Evolutionary conservation across 2,329 filamentous ascomycete genomes (phyloP).

Genomic region (Xylariaceae sp.): DNA sequence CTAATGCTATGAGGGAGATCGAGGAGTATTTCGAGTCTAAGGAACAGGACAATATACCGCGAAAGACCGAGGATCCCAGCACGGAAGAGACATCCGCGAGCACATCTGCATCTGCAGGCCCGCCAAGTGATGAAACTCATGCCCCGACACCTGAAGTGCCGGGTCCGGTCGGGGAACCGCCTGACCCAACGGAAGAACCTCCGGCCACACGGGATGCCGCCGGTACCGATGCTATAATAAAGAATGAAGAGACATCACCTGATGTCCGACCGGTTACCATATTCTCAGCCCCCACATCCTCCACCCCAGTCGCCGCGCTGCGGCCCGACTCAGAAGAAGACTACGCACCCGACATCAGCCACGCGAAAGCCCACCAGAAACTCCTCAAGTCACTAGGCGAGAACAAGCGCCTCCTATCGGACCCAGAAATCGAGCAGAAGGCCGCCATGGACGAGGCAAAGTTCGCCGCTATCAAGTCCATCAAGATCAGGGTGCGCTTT

Average conservation of each 20-base stretch:
- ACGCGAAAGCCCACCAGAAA: slow-evolving; percentile 70
- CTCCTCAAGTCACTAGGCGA: slow-evolving; percentile 57
- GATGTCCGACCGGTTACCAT: slow-evolving; percentile 58
- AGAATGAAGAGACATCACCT: slow-evolving; percentile 22
- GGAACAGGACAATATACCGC: slow-evolving; percentile 25
- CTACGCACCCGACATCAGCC: slow-evolving; percentile 70
- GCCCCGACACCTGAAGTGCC: slow-evolving; percentile 17
- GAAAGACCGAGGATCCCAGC: slow-evolving; percentile 1
- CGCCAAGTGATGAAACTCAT: slow-evolving; percentile 15
- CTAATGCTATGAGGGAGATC: slow-evolving; percentile 81
- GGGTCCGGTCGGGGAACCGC: background rate
- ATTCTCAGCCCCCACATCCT: slow-evolving; percentile 71
- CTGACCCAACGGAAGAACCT: background rate
- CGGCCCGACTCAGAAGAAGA: slow-evolving; percentile 65
- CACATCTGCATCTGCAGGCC: slow-evolving; percentile 15
- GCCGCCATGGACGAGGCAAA: slow-evolving; percentile 62
- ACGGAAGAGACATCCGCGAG: slow-evolving; percentile 8
- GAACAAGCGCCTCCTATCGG: slow-evolving; percentile 76
- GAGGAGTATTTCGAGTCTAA: slow-evolving; percentile 64
- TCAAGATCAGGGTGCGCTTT: slow-evolving; percentile 77
- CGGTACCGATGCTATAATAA: slow-evolving; percentile 30
- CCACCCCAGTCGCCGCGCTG: slow-evolving; percentile 71
- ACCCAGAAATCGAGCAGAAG: slow-evolving; percentile 72
- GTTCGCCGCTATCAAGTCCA: slow-evolving; percentile 60
- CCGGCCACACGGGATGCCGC: background rate